Evolutionary conservation across 2,329 filamentous ascomycete species (phyloP).

Genomic region (Monilinia aucupariae): DNA sequence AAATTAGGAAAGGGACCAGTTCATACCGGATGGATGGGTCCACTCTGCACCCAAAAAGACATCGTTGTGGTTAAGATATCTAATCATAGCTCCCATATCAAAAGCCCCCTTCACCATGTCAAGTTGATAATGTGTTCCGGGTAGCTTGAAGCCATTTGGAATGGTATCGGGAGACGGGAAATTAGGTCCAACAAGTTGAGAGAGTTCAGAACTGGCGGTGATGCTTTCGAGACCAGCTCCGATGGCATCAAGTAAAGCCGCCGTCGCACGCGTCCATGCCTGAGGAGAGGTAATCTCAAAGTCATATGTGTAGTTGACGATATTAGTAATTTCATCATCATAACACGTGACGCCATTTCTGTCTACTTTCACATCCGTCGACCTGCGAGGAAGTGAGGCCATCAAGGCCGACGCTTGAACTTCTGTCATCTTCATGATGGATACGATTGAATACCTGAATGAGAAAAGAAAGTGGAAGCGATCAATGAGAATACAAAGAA

Average conservation of each 20-base stretch:
- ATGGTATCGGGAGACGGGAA: conserved; percentile 22
- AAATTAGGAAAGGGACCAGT: neutral
- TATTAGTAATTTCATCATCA: conserved; percentile 23
- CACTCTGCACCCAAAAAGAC: conserved; percentile 39
- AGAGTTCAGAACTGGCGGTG: conserved; percentile 17
- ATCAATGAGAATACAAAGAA: neutral
- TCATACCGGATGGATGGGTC: conserved; percentile 38
- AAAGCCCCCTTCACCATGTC: conserved; percentile 40
- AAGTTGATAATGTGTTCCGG: conserved; percentile 37
- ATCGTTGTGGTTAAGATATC: conserved; percentile 42
- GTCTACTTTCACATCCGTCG: neutral
- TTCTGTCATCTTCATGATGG: conserved; percentile 15
- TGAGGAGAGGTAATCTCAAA: conserved; percentile 14
- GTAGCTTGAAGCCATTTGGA: conserved; percentile 36
- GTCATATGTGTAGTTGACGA: conserved; percentile 25
- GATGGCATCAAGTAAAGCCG: conserved; percentile 25
- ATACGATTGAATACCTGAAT: neutral
- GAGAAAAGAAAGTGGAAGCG: neutral
- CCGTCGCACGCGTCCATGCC: conserved; percentile 19
- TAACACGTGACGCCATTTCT: conserved; percentile 12
- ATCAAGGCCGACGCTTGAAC: conserved; percentile 2
- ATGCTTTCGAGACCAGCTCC: conserved; percentile 26
- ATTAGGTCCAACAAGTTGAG: conserved; percentile 23
- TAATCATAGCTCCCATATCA: conserved; percentile 37
- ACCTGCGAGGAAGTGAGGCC: conserved; percentile 1